Base-by-base conservation (phyloP, 768 basidiomycete species). In the Rhizopogon vulgaris region DNA sequence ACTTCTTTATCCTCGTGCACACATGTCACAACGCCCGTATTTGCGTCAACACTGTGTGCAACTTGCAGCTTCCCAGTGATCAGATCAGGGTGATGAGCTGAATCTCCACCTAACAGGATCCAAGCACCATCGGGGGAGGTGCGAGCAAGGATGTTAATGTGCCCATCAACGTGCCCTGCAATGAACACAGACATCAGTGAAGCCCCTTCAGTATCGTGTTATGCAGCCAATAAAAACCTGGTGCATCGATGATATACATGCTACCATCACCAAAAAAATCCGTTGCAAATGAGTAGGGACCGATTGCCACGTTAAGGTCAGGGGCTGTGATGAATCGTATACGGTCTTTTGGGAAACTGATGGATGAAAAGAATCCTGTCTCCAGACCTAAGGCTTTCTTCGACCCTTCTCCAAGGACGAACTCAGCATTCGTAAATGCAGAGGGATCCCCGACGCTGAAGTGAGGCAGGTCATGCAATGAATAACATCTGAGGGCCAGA, bases 181-280 rank as follows among this genome's bases (percentile, higher is more conserved):
- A 30, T 4, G 17, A 11, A 30, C 10, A 30, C n/a, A 43, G 30
- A 27, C 28, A 3, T 43, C 17, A 30, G 42, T 12, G 6, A 28
- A 11, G 7, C 28, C 17, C 27, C 18, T 3, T n/a, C n/a, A 30
- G n/a, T 30, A 10, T 12, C 6, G 4, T 18, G 11, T 1, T 6
- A 27, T 28, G 11, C 17, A 18, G 12, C 4, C 22, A 12, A 51
- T 10, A 41, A 8, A 9, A 4, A 51, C 52, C 78, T 0, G 78
- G 70, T 2, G 79, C 73, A 56, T 82, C 76, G 52, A 82, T 59
- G 57, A 82, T 70, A 58, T 78, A 81, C n/a, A 79, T 60, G 54
- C 75, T 77, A 1, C 79, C 81, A 58, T 84, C 80, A 18, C 71
- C 72, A 58, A 73, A 79, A 57, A 71, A 74, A 61, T 82, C 79